Conservation (phyloP, 225 moss, liverwort and hornwort species). For the Anthoceros angustus region DNA sequence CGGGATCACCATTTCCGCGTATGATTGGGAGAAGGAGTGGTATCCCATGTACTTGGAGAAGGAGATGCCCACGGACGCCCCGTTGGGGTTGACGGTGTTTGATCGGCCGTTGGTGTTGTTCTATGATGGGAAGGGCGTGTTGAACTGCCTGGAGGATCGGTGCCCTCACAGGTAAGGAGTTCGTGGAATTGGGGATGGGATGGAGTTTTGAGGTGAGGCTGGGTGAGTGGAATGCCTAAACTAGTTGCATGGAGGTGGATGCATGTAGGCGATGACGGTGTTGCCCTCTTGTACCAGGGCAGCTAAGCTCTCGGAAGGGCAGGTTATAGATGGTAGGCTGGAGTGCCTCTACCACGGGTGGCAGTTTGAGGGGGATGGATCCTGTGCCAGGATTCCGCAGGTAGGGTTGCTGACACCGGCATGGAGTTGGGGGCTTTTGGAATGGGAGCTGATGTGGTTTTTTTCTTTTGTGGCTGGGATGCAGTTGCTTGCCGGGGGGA, state of each 20-base stretch:
- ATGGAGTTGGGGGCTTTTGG: neutral
- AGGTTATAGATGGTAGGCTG: constrained; percentile 64
- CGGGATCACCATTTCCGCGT: neutral
- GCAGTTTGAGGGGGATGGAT: constrained; percentile 67
- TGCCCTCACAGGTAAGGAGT: constrained; percentile 67
- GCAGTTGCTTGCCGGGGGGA: constrained; percentile 64
- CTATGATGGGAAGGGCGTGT: constrained; percentile 49
- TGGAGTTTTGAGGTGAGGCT: no score
- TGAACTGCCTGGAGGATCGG: constrained; percentile 77
- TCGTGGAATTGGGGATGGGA: neutral
- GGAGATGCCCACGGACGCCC: constrained; percentile 55
- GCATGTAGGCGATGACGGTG: neutral
- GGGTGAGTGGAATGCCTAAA: neutral
- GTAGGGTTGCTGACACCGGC: constrained; percentile 11
- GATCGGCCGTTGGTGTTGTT: constrained; percentile 57
- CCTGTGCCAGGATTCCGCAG: constrained; percentile 78
- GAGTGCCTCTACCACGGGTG: constrained; percentile 94
- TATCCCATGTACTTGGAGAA: constrained; percentile 60
- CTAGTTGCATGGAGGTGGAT: no score
- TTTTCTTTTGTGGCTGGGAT: neutral
- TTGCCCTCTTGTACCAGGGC: constrained; percentile 23
- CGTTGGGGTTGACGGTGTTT: constrained; percentile 57
- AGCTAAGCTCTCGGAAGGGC: constrained; percentile 88
- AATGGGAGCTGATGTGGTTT: neutral
- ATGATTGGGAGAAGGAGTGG: constrained; percentile 60